Evolutionary conservation across 495 filamentous ascomycete species (phyloP).

Genomic region (Thermothielavioides terrestris): DNA sequence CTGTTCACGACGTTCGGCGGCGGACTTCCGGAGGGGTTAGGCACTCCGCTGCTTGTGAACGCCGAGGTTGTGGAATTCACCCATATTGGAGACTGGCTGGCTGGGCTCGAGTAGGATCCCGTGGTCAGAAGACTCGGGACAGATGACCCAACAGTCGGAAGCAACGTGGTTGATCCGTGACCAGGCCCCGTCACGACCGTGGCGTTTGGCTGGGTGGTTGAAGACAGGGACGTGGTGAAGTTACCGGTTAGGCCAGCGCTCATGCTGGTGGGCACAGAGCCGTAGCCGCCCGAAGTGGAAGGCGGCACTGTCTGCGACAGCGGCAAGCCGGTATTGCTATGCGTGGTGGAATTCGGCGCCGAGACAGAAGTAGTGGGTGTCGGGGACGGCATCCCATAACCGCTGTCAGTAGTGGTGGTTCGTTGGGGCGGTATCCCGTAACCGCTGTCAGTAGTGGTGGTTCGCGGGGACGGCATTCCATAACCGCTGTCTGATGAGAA

Average conservation of each 20-base stretch:
- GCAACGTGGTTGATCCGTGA: neutral
- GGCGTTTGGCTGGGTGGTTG: neutral
- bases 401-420: neutral
- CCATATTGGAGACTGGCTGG: neutral
- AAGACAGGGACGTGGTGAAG: neutral
- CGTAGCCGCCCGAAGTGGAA: no score
- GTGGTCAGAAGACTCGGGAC: neutral
- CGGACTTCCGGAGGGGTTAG: neutral
- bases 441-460: neutral
- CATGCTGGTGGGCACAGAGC: neutral
- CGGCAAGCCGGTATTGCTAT: no score
- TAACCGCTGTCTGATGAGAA: conserved; percentile 11
- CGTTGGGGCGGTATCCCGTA: neutral
- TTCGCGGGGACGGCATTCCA: neutral
- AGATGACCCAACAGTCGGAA: neutral
- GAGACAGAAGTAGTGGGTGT: no score
- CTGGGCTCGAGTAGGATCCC: no score
- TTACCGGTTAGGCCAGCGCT: neutral
- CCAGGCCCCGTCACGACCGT: neutral
- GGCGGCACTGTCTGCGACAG: no score
- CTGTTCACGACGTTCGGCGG: neutral
- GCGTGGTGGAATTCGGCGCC: no score
- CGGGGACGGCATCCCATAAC: no score
- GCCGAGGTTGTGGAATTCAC: neutral
- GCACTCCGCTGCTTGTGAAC: neutral